Evolutionary conservation across 331 rosid species (phyloP).

Genomic region (Quercus phellos): DNA sequence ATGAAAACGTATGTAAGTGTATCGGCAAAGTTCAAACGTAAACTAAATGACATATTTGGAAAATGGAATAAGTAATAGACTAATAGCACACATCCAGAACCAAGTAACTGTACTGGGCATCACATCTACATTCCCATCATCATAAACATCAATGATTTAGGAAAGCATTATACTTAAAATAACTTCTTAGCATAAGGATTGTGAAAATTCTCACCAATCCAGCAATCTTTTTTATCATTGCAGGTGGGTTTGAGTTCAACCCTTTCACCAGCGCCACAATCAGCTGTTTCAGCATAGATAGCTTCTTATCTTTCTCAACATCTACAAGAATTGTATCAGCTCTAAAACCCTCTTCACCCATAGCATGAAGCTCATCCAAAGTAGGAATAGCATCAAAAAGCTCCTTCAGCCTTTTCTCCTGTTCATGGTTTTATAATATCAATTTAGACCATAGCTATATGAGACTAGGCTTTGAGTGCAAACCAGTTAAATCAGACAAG

Average conservation of each 20-base stretch:
- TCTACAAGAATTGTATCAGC: slow-evolving; percentile 90
- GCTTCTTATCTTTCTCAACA: slow-evolving; percentile 77
- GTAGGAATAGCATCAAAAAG: slow-evolving; percentile 77
- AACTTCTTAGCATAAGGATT: neutral
- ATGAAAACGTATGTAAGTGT: neutral
- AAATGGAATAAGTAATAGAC: neutral
- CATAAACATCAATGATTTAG: neutral
- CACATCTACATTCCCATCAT: slow-evolving; percentile 9
- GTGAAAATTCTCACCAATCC: slow-evolving; percentile 59
- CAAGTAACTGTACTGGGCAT: neutral
- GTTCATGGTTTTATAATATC: slow-evolving; percentile 24
- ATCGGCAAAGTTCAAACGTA: neutral
- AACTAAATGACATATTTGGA: neutral
- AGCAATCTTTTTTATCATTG: slow-evolving; percentile 92
- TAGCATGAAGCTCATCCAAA: slow-evolving; percentile 77
- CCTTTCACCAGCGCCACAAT: slow-evolving; percentile 79
- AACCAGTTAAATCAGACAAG: neutral
- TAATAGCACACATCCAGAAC: neutral
- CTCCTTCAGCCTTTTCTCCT: slow-evolving; percentile 89
- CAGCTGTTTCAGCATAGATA: slow-evolving; percentile 90
- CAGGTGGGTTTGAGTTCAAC: slow-evolving; percentile 82
- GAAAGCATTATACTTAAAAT: neutral
- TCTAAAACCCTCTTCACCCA: slow-evolving; percentile 74
- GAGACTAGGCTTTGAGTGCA: neutral
- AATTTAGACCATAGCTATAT: slow-evolving; percentile 9